phyloP scores from a whole-genome alignment of 1,284 basidiomycete species.

The Pyrrhoderma lamaoense region DNA sequence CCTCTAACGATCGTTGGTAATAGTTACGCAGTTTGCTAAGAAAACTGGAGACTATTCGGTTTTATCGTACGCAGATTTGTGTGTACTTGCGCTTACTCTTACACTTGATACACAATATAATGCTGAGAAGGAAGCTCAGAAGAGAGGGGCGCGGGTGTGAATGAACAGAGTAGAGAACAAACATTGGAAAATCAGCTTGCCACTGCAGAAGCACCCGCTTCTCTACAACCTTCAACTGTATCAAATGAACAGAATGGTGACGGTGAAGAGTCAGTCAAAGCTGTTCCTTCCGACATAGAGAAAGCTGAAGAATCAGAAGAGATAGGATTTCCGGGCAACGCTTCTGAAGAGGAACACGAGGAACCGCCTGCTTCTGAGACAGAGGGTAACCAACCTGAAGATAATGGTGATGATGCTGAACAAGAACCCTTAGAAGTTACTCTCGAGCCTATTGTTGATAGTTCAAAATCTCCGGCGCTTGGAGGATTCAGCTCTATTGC shows the following conservation, averaged over 20 bases:
- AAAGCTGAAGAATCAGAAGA: slow-evolving; percentile 18
- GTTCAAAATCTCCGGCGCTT: slow-evolving; percentile 13
- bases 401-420: slow-evolving; percentile 20
- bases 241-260: no score
- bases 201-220: slow-evolving; percentile 4
- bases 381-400: slow-evolving; percentile 21
- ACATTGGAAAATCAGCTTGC: slow-evolving; percentile 19
- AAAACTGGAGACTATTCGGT: slow-evolving; percentile 96
- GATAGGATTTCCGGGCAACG: not conserved
- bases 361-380: not conserved
- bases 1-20: slow-evolving; percentile 5
- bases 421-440: slow-evolving; percentile 43
- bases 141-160: not conserved
- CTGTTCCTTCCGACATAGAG: not conserved
- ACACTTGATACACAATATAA: slow-evolving; percentile 57
- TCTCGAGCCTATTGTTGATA: slow-evolving; percentile 31
- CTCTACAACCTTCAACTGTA: slow-evolving; percentile 2
- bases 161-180: slow-evolving; percentile 24
- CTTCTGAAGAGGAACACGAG: slow-evolving; percentile 1
- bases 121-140: slow-evolving; percentile 28
- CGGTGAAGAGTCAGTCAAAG: not conserved
- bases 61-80: slow-evolving; percentile 86
- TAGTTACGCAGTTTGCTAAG: slow-evolving; percentile 88
- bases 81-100: slow-evolving; percentile 86
- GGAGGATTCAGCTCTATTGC: not conserved